Evolutionary conservation across 768 basidiomycete species (phyloP), one percentile per base, ranked within the genome.

Genomic region (Mycena olivaceomarginata): DNA sequence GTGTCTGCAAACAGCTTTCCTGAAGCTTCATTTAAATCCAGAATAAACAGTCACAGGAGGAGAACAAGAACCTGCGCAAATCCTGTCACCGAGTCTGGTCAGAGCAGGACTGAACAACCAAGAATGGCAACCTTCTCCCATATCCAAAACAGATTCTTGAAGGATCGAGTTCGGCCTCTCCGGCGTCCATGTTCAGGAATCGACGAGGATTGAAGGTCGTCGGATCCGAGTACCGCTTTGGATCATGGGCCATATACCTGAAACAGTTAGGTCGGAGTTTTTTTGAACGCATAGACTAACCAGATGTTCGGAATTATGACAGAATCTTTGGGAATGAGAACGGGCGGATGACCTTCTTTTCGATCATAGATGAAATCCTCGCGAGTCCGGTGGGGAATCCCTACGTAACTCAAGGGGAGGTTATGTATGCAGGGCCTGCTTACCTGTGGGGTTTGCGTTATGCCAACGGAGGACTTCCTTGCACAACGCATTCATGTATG

Each of bases 81-180:
- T 71, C 2, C 69, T 76, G 60, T 31, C 15, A 37, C 41, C 22
- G 18, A 39, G 41, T 65, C 40, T n/a, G 48, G 15, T 41, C 22
- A 60, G 25, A 10, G n/a, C 10, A 12, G 16, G 15, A 43, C 16
- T 74, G 8, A 57, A 48, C 5, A 13, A 66, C n/a, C 48, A 56
- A 31, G n/a, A 46, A 39, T 39, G 37, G 65, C 43, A 45, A 82
- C 82, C 90, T 82, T 78, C 90, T 79, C 37, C 90, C 90, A 67
- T 88, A 91, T 5, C 90, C 90, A 70, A 90, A 91, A 64, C 85
- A 86, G 37, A 87, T 82, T 10, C 81, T 81, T 16, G 84, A 82
- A 2, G 88, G 85, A 77, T 89, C 88, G 4, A 41, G 48, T 60
- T 88, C 85, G 2, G 85, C 82, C 16, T 51, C 22, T 25, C 67